A percentile compares a stretch with the other conserved stretches of the same genome.
Evolutionary conservation across 768 basidiomycete species (phyloP).

Genomic region (Naganishia randhawae): DNA sequence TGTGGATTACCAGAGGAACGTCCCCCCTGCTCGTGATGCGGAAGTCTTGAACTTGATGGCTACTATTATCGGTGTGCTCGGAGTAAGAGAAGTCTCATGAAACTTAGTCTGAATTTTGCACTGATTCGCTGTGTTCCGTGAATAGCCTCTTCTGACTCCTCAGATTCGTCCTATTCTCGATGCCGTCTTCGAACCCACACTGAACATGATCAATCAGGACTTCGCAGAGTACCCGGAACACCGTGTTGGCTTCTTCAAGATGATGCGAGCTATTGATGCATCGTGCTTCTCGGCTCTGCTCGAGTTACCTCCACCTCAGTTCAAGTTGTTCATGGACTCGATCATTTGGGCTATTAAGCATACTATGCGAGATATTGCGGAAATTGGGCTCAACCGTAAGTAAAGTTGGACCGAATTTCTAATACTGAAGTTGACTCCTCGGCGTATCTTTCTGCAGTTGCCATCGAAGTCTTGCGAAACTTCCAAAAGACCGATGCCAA

Average conservation of each 20-base stretch:
- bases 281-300: slow-evolving; percentile 95
- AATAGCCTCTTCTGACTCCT: slow-evolving; percentile 76
- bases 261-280: slow-evolving; percentile 84
- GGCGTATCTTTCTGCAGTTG: slow-evolving; percentile 57
- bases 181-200: slow-evolving; percentile 92
- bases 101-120: not conserved
- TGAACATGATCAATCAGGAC: slow-evolving; percentile 99
- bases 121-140: slow-evolving; percentile 19
- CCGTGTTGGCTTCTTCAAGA: slow-evolving; percentile 92
- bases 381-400: slow-evolving; percentile 59
- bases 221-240: slow-evolving; percentile 98
- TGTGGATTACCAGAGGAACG: slow-evolving; percentile 94
- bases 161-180: slow-evolving; percentile 94
- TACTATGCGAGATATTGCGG: slow-evolving; percentile 96
- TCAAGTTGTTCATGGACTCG: slow-evolving; percentile 97
- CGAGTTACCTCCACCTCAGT: slow-evolving; percentile 80
- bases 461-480: slow-evolving; percentile 90
- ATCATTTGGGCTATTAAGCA: slow-evolving; percentile 99
- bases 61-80: slow-evolving; percentile 81
- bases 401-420: not conserved
- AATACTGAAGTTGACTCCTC: not conserved
- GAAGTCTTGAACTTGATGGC: slow-evolving; percentile 97
- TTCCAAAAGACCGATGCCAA: slow-evolving; percentile 73
- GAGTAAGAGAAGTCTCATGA: slow-evolving; percentile 58
- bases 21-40: slow-evolving; percentile 86